Base-by-base conservation (phyloP, 2,329 filamentous ascomycete genomes). In the Colletotrichum gloeosporioides region DNA sequence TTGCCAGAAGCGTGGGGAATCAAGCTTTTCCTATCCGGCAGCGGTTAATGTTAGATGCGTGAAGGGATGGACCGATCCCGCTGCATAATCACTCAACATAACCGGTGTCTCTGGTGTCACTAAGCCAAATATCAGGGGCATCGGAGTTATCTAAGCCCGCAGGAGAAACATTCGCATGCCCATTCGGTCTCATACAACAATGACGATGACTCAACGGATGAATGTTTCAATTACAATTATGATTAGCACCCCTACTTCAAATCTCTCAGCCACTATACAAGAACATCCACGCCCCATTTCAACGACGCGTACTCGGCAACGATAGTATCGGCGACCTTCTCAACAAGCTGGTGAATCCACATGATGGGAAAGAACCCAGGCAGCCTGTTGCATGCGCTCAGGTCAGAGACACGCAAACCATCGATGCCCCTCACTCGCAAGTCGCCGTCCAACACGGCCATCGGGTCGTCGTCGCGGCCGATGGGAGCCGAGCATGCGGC, bases 351-450 rank as follows among this genome's bases (percentile, higher is more conserved):
- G 76, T 89, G 91, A 4, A 87, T 89, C 4, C 89, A 86, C 4
- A 89, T 78, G 0, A 85, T 84, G 62, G 87, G 86, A 78, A 87
- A 90, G 44, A 81, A 81, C 13, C 90, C 90, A 12, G 83, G 83
- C 67, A 83, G 89, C 67, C 84, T 85, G 4, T 90, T 89, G 76
- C 90, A 93, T 1, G 90, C 86, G 36, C 87, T 89, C 1, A 91
- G 91, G 84, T 93, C 92, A 0, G 93, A 92, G 4, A 93, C 92
- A 31, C 92, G 85, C 62, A 93, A 80, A 0, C 89, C 88, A 2
- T 85, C 81, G 0, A 91, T 88, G 1, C 90, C 90, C 15, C 88
- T 84, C 2, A 93, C 92, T 10, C 87, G 85, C 80, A 93, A 92
- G 66, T 89, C 85, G 0, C 84, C 86, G 80, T 93, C 90, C 66